Base-by-base conservation (phyloP, 306 rosid genomes). In the Lablab purpureus region DNA sequence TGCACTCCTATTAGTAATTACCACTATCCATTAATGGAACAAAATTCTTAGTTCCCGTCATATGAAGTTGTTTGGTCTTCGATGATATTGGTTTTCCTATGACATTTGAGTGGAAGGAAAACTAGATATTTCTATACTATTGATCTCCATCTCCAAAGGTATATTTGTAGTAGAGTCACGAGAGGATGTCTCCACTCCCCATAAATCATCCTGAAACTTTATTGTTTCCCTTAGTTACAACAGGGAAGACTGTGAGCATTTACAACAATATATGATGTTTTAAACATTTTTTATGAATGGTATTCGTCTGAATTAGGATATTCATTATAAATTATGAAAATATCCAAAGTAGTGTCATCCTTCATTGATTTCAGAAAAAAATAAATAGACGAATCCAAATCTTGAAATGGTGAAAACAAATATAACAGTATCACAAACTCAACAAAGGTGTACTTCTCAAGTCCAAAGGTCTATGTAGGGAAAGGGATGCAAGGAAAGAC, bases 281-380 rank as follows among this genome's bases (percentile, higher is more conserved):
- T 67, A 12, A 63, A 34, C 73, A 43, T 25, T 45, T 72, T 49
- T 60, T 45, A 65, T 19, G 37, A 59, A 60, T 11, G 65, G 76
- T 8, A 27, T 50, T 75, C 63, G 13, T 71, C 65, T 49, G 86
- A 69, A 67, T 50, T 69, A 40, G 19, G 65, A 60, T 23, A 49
- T 40, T 59, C 76, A 28, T 30, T 18, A 19, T 19, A 77, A 6
- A 25, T 8, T 5, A 34, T 64, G n/a, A 68, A 70, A 68, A 59
- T 30, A 49, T 62, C 80, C 6, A 8, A 10, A 66, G 36, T 4
- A 17, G 37, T 52, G 21, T 14, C 56, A 45, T 27, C 52, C 90
- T 86, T 85, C 34, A 68, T 85, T 52, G 71, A 43, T 78, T 59
- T 70, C 28, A 67, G 41, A 66, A 71, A n/a, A 49, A 55, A 71